Percentiles rank a stretch among this genome's conserved stretches.
These are phyloP conservation scores for Pyrenula aspistea DNA, from an alignment of 495 filamentous ascomycete genomes.

Conservation along the genomic window DNA sequence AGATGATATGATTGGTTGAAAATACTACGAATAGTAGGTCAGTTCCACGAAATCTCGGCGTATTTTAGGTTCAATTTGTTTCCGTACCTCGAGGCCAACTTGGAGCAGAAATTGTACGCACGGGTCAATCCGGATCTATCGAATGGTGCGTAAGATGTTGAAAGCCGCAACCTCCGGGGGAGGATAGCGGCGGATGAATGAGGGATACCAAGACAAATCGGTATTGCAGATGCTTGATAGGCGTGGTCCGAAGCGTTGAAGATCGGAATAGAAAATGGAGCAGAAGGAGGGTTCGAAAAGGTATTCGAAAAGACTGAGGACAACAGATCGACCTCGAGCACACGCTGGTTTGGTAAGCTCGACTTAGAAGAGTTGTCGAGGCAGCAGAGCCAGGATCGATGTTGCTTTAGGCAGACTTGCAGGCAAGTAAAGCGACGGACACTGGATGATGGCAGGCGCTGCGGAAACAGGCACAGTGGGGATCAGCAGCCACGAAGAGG, in stretches of 20 bases:
- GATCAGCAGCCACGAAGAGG: constrained; percentile 4
- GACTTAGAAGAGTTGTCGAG: background rate
- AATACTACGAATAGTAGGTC: too few relatives aligned
- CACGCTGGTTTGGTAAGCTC: background rate
- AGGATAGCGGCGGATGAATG: background rate
- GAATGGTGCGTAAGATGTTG: background rate
- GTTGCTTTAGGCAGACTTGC: background rate
- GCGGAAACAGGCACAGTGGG: constrained; percentile 2
- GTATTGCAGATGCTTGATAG: background rate
- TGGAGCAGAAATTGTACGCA: background rate
- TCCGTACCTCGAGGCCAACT: too few relatives aligned
- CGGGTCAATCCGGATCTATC: background rate
- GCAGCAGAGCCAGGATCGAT: background rate
- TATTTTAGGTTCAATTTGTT: too few relatives aligned
- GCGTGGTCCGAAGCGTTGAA: background rate
- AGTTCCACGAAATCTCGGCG: too few relatives aligned
- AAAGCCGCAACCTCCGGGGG: background rate
- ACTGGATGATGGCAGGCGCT: constrained; percentile 2
- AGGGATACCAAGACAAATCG: background rate
- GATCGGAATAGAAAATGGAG: background rate
- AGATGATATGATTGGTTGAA: too few relatives aligned
- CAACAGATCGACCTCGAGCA: background rate
- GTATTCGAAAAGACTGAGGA: background rate
- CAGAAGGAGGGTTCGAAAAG: background rate
- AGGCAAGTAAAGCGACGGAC: constrained; percentile 1